Base-by-base conservation (phyloP, 106 monocot genomes). In the Acanthochlamys bracteata region DNA sequence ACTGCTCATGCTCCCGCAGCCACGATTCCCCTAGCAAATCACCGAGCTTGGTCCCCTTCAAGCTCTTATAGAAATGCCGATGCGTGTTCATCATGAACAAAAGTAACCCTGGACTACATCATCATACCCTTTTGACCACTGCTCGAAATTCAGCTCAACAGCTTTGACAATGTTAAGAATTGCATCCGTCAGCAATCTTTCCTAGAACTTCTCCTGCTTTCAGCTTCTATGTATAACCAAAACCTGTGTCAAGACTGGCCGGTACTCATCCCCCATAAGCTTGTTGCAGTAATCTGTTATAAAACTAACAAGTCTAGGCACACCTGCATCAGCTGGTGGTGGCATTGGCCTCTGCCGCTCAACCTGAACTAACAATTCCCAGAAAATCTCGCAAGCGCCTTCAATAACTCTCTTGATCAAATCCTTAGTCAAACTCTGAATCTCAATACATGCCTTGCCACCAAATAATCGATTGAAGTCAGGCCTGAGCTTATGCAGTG, bases 381-480 rank as follows among this genome's bases (percentile, higher is more conserved):
- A 81, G 74, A 95, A 95, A 57, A 95, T 90, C 60, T 89, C 95
- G 33, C 84, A 86, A 4, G 90, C 86, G 11, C 95, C 90, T 11
- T 95, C 80, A 20, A 95, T 73, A 42, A 95, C 77, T 42, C 77
- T 64, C 80, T 76, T 86, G 59, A 95, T 84, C 1, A 95, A 79
- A 45, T 87, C 90, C 60, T 90, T 71, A 0, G 95, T 95, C 10
- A 79, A 73, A 41, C 52, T 84, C 73, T 89, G 86, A 41, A 90
- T 87, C 59, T 95, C 87, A 0, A 41, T 69, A 19, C 84, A 89
- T 2, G 84, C 86, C 59, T 82, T 86, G 10, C 82, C 82, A 0
- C 90, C 86, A 20, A 95, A 95, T 8, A 95, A 67, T 11, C 86
- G 61, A 41, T 95, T 95, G 56, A 95, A 95, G 57, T 90, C 90